Evolutionary conservation across 352 stramenopile species (phyloP), one percentile per base, ranked within the genome.

Genomic region (Phytophthora agathidicida): DNA sequence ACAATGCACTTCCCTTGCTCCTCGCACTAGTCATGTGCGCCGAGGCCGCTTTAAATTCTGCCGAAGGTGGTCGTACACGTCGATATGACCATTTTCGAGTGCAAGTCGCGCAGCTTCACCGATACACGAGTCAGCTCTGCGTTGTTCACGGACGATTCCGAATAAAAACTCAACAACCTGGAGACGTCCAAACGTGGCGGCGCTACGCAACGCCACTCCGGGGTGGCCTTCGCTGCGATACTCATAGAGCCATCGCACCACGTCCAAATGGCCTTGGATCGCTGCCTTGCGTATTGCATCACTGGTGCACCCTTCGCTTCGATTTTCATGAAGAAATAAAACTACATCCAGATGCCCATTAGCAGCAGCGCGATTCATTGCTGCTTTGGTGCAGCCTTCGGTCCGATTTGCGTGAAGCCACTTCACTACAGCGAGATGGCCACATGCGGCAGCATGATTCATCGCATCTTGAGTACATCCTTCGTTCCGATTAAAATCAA

Each of bases 311-410:
- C 36, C 36, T 28, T 57, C 36, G 17, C 6, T 11, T 3, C 36
- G 36, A 8, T 57, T 37, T 30, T 60, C 51, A 27, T 60, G 31
- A 11, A 48, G 37, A 19, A 44, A 58, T 13, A 26, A 28, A 20
- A 44, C 22, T 19, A 44, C 30, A 14, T 17, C n/a, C 3, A 60
- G 20, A 24, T 60, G 20, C 4, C 39, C 51, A 36, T 46, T 35
- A 27, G 30, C 19, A 9, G 30, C 22, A 14, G 30, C 51, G 2
- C 2, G 2, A 32, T 50, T 30, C 51, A 60, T 42, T 9, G 48
- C 36, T 13, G 9, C 1, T 32, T 11, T 47, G 14, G 26, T 57
- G 37, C 48, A 57, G 5, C 48, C 48, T 47, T 57, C 36, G 9
- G 5, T 19, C 14, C 44, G 44, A 23, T 52, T 51, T 11, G 17